phyloP scores from a whole-genome alignment of 1,139 yeast genomes.

The Nakaseomyces sp. region DNA sequence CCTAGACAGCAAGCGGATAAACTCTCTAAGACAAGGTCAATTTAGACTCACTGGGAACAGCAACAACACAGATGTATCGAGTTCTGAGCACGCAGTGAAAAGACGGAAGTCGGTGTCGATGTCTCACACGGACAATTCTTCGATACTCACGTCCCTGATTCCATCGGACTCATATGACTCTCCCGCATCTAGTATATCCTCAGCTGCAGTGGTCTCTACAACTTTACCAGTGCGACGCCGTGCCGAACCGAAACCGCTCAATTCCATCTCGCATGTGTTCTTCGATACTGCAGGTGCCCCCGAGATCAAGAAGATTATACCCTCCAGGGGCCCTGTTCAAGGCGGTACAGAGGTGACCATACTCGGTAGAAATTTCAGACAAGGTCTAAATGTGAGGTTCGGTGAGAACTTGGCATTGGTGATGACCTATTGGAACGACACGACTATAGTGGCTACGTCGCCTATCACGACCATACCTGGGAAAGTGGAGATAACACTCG shows the following conservation, averaged over 20 bases:
- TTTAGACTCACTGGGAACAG: neutral
- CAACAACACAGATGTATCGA: neutral
- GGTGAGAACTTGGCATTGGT: conserved; percentile 72
- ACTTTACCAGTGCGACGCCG: neutral
- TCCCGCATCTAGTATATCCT: neutral
- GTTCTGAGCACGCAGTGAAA: neutral
- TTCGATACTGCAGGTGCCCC: conserved; percentile 11
- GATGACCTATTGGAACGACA: conserved; percentile 88
- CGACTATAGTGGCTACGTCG: conserved; percentile 78
- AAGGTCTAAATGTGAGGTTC: conserved; percentile 69
- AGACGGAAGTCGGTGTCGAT: neutral
- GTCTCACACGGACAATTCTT: neutral
- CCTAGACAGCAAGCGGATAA: conserved; percentile 47
- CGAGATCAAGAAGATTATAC: conserved; percentile 65
- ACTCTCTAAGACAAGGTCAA: neutral
- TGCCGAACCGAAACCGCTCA: conserved; percentile 1
- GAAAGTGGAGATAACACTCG: conserved; percentile 76
- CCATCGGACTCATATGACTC: neutral
- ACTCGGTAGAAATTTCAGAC: conserved; percentile 71
- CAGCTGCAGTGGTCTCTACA: neutral
- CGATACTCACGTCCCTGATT: neutral
- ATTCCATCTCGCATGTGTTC: neutral
- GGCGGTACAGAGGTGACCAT: conserved; percentile 90
- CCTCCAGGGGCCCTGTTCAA: conserved; percentile 82
- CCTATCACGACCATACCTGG: conserved; percentile 85